Base-by-base conservation (phyloP, 768 basidiomycete species). In the Tricholoma terreum region DNA sequence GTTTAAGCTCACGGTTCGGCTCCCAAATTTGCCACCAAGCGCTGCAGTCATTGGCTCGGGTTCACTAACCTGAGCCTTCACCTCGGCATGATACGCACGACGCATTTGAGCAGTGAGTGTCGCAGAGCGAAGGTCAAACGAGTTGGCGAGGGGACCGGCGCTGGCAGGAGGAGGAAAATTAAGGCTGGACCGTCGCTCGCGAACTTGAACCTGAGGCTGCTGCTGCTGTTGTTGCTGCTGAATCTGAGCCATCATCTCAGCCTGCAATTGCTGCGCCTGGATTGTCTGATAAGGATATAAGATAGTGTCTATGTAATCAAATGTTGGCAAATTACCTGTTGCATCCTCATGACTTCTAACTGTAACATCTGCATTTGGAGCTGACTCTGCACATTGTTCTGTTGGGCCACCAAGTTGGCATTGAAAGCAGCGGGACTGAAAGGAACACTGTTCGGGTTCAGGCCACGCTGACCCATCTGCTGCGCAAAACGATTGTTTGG, bases 361-460 rank as follows among this genome's bases (percentile, higher is more conserved):
- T 93, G 92, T 75, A 92, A 82, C 79, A 92, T 78, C 74, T 93
- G 90, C 80, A 92, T 79, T 73, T 92, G 90, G 55, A 90, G 75
- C 64, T 85, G 85, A 42, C 79, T 73, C 66, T 86, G 85, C 43
- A 76, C 73, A 45, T 84, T 66, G 31, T 73, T 69, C 45, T 74
- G 64, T 61, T 81, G 84, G 40, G 74, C 70, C 66, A 78, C 73
- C 59, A 75, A 59, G 59, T 75, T 76, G 40, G 78, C 68, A 22
- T 77, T 74, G 65, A 82, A 80, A 24, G 79, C 75, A 51, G 75
- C 75, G 45, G 76, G 77, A 52, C 72, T 83, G 70, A 86, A 84
- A 58, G 80, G 84, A 69, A 71, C 74, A 75, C 74, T 80, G 74
- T 78, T 80, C 58, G 76, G 79, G 61, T 80, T 84, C 77, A 73